Evolutionary conservation across 345 rosid genomes (phyloP).

Genomic region (Citrus reticulata): DNA sequence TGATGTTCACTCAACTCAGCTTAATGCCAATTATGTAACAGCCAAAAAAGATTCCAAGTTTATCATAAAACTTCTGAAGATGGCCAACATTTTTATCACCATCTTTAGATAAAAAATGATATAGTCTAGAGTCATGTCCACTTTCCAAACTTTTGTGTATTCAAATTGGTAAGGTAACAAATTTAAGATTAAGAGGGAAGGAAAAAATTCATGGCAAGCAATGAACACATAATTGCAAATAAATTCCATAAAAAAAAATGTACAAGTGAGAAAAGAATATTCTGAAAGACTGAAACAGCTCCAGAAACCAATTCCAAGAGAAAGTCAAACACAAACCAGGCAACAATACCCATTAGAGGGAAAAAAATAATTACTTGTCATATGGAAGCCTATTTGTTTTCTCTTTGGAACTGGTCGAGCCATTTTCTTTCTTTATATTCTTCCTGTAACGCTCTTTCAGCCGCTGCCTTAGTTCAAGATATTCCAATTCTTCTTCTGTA

Average conservation of each 20-base stretch:
- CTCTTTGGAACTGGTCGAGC: conserved; percentile 35
- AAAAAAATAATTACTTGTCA: conserved; percentile 50
- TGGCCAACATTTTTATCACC: not conserved
- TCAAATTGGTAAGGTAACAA: not conserved
- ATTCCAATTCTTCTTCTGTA: conserved; percentile 48
- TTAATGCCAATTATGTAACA: not conserved
- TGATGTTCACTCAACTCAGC: not conserved
- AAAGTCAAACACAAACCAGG: not conserved
- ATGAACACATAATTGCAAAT: not conserved
- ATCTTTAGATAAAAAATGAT: not conserved
- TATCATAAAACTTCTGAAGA: not conserved
- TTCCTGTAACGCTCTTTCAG: conserved; percentile 61
- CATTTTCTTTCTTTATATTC: conserved; percentile 42
- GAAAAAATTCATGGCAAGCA: not conserved
- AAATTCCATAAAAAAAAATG: not conserved
- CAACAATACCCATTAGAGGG: not conserved
- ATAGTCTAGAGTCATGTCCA: not conserved
- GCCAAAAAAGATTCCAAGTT: not conserved
- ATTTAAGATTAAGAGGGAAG: not conserved
- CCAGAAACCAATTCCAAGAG: not conserved
- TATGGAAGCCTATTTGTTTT: conserved; percentile 43
- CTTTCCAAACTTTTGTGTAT: not conserved
- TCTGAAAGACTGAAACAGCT: not conserved
- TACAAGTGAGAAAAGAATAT: not conserved
- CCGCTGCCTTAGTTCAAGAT: conserved; percentile 63